Evolutionary conservation across 2,329 filamentous ascomycete genomes (phyloP).

Genomic region (Ophiognomonia clavigignenti-juglandacearum): DNA sequence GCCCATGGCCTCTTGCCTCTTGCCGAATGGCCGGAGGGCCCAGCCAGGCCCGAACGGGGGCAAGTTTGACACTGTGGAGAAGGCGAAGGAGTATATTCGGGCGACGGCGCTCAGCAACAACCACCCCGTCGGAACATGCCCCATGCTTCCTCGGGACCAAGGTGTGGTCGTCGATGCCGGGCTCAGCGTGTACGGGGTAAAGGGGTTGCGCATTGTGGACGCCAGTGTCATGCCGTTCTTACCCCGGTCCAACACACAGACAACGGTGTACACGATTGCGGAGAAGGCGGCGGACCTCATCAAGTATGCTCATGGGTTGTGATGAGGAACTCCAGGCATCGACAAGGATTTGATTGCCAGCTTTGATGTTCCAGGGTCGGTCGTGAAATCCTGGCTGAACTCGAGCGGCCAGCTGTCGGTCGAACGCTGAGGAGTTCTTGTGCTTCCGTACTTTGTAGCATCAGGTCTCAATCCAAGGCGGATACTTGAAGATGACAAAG

Average conservation of each 20-base stretch:
- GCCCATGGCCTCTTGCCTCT: not conserved
- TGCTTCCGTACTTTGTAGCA: no score
- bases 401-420: no score
- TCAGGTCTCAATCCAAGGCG: no score
- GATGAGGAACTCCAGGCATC: no score
- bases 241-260: conserved; percentile 1
- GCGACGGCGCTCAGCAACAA: not conserved
- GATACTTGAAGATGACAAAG: no score
- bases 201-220: not conserved
- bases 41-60: not conserved
- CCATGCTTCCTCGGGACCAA: conserved; percentile 2
- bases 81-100: not conserved
- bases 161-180: conserved; percentile 1
- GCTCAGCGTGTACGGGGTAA: not conserved
- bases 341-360: no score
- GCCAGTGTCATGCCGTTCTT: conserved; percentile 4
- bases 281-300: conserved; percentile 4
- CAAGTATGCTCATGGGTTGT: not conserved
- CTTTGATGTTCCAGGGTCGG: no score
- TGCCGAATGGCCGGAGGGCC: not conserved
- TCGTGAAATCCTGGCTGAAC: no score
- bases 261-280: conserved; percentile 1
- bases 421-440: no score
- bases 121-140: not conserved
- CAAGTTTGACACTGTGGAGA: not conserved